Evolutionary conservation across 805 yeast genomes (phyloP).

Genomic region (Yamadazyma ubonensis): DNA sequence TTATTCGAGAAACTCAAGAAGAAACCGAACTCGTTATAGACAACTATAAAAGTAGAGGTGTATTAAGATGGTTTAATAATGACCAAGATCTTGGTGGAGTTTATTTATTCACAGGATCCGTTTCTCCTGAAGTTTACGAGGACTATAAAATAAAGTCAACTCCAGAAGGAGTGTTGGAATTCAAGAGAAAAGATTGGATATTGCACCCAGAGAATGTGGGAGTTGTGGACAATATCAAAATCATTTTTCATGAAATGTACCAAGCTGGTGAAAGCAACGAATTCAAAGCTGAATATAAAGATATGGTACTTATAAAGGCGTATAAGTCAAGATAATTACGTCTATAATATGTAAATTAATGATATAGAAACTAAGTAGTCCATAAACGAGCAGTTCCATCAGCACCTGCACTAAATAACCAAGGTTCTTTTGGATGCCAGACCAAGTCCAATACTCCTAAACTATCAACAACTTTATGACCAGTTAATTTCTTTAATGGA

Average conservation of each 20-base stretch:
- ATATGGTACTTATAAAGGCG: constrained; percentile 1
- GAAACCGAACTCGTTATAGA: constrained; percentile 38
- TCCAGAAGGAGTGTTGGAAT: constrained; percentile 42
- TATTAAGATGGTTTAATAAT: constrained; percentile 32
- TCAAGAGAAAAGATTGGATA: constrained; percentile 40
- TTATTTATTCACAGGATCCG: constrained; percentile 39
- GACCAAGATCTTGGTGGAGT: constrained; percentile 33
- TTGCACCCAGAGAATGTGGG: constrained; percentile 36
- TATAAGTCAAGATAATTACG: constrained; percentile 6
- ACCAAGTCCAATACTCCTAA: constrained; percentile 83
- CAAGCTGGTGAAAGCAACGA: constrained; percentile 21
- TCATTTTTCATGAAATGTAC: constrained; percentile 23
- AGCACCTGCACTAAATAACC: constrained; percentile 97
- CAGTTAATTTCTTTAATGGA: constrained; percentile 90
- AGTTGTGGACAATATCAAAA: constrained; percentile 38
- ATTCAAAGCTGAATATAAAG: constrained; percentile 27
- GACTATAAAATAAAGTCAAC: constrained; percentile 24
- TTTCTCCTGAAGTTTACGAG: constrained; percentile 21
- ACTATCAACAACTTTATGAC: constrained; percentile 76
- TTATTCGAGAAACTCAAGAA: constrained; percentile 40
- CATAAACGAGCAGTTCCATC: constrained; percentile 94
- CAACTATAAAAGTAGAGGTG: constrained; percentile 32
- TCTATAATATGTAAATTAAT: constrained; percentile 4
- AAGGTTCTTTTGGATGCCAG: constrained; percentile 98
- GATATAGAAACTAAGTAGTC: constrained; percentile 62